Evolutionary conservation across 169 alveolate species (phyloP).

Genomic region (Eimeria sp.): DNA sequence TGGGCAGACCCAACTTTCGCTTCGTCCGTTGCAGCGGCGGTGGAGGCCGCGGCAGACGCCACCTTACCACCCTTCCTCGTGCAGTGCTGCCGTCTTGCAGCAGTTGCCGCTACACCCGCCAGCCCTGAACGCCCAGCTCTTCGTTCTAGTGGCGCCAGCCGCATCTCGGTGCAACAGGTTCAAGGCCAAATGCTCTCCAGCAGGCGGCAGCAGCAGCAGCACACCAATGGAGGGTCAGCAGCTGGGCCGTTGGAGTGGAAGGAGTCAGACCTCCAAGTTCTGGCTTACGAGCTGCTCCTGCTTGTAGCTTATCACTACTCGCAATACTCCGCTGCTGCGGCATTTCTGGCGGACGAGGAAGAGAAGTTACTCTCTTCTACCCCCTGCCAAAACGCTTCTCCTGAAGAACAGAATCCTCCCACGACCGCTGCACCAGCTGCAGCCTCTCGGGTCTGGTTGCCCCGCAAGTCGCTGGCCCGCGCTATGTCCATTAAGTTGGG

Average conservation of each 20-base stretch:
- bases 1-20: conserved; percentile 44
- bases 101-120: conserved; percentile 60
- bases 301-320: conserved; percentile 62
- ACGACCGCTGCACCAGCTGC: conserved; percentile 30
- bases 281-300: conserved; percentile 79
- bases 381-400: neutral
- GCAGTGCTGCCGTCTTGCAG: conserved; percentile 78
- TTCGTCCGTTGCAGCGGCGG: conserved; percentile 52
- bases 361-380: neutral
- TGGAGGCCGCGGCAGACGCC: conserved; percentile 55
- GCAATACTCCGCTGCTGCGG: conserved; percentile 76
- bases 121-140: neutral
- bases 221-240: neutral
- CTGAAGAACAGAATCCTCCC: neutral
- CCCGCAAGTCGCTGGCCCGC: conserved; percentile 55
- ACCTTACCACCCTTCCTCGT: conserved; percentile 48
- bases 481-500: conserved; percentile 55
- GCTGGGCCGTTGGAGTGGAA: conserved; percentile 12
- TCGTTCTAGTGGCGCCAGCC: conserved; percentile 47
- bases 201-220: conserved; percentile 67
- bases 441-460: conserved; percentile 24
- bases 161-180: conserved; percentile 46
- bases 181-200: conserved; percentile 34
- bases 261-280: conserved; percentile 77
- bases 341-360: conserved; percentile 58